Evolutionary conservation across 192 early-diverging fungal species (phyloP).

Genomic region (Paraglomus occultum): DNA sequence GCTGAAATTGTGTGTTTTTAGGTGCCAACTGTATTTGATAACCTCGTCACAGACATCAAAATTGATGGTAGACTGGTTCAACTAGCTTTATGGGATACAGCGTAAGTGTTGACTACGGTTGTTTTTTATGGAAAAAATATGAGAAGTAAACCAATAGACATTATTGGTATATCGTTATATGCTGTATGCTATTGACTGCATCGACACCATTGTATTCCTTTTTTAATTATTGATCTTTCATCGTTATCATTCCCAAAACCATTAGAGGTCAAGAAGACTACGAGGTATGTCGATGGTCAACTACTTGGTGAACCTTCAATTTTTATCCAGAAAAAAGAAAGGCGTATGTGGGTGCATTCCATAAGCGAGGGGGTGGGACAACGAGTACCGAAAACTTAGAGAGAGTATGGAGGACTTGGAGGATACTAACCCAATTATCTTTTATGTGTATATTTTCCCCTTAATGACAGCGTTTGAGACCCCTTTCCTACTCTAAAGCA

Average conservation of each 20-base stretch:
- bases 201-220: too few relatives aligned
- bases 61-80: conserved; percentile 84
- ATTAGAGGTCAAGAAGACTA: conserved; percentile 65
- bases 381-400: neutral
- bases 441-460: neutral
- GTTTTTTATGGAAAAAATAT: neutral
- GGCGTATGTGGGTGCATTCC: neutral
- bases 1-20: conserved; percentile 58
- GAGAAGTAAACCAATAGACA: neutral
- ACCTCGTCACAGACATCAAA: conserved; percentile 86
- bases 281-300: conserved; percentile 46
- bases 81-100: conserved; percentile 96
- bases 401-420: neutral
- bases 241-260: too few relatives aligned
- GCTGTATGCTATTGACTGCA: neutral
- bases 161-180: neutral
- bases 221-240: too few relatives aligned
- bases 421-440: neutral
- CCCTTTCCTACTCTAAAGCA: conserved; percentile 91
- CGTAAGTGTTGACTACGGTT: too few relatives aligned
- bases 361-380: neutral
- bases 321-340: too few relatives aligned
- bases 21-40: conserved; percentile 95
- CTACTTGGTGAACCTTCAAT: too few relatives aligned
- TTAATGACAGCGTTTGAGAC: conserved; percentile 74